These are phyloP conservation scores for Coniferiporia sulphurascens DNA, from an alignment of 1,284 basidiomycete genomes.

Conservation along the genomic window DNA sequence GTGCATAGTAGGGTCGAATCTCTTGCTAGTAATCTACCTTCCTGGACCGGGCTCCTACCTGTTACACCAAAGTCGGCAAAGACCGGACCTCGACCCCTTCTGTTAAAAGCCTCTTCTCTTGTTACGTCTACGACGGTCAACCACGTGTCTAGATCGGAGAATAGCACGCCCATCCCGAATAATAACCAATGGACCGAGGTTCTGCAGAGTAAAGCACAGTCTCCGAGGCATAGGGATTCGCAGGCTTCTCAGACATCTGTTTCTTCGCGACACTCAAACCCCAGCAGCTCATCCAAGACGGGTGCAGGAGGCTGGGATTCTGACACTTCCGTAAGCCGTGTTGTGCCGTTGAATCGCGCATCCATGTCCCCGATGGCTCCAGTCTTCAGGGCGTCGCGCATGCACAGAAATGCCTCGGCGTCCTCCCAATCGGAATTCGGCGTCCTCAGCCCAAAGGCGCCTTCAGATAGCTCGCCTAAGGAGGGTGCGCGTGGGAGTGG, in stretches of 20 bases:
- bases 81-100: conserved; percentile 49
- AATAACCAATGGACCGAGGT: conserved; percentile 46
- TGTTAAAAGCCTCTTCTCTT: conserved; percentile 44
- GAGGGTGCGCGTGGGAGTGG: conserved; percentile 13
- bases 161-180: conserved; percentile 28
- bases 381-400: conserved; percentile 33
- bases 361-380: conserved; percentile 71
- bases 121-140: conserved; percentile 34
- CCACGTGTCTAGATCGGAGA: conserved; percentile 34
- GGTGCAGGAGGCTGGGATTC: conserved; percentile 53
- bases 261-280: conserved; percentile 51
- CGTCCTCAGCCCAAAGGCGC: background rate
- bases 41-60: conserved; percentile 32
- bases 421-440: conserved; percentile 17
- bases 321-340: conserved; percentile 47
- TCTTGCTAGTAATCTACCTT: conserved; percentile 26
- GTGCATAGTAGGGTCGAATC: conserved; percentile 11
- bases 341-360: conserved; percentile 58
- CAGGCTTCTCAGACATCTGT: conserved; percentile 43
- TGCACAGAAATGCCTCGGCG: conserved; percentile 5
- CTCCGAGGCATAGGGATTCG: conserved; percentile 40
- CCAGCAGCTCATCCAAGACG: conserved; percentile 24
- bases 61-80: conserved; percentile 30
- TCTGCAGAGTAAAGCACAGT: conserved; percentile 35
- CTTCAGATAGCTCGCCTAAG: conserved; percentile 9